Evolutionary conservation across 2,329 filamentous ascomycete species (phyloP).

Genomic region (Diaporthe sp.): DNA sequence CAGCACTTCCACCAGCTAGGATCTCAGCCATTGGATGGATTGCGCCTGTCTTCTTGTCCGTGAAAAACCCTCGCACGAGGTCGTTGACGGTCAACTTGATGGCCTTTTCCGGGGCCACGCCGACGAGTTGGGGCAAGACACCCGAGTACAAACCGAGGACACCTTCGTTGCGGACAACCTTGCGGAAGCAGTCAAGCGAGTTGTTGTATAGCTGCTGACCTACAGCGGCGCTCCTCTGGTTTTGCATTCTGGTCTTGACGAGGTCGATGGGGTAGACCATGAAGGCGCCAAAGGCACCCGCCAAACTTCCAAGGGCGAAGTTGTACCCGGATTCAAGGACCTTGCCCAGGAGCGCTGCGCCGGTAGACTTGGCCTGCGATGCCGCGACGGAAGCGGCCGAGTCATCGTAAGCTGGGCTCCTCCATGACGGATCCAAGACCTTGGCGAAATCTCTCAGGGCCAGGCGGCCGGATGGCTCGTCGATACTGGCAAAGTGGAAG

Average conservation of each 20-base stretch:
- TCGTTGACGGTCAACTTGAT: slow-evolving; percentile 99
- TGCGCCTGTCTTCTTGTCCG: slow-evolving; percentile 77
- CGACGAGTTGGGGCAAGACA: slow-evolving; percentile 93
- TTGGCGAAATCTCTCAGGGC: slow-evolving; percentile 89
- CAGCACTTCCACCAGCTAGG: slow-evolving; percentile 88
- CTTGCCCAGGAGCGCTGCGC: slow-evolving; percentile 70
- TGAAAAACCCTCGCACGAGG: slow-evolving; percentile 82
- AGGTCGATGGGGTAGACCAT: slow-evolving; percentile 99
- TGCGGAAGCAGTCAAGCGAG: slow-evolving; percentile 93
- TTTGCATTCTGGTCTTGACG: slow-evolving; percentile 98
- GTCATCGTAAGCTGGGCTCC: slow-evolving; percentile 70
- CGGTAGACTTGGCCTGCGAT: slow-evolving; percentile 64
- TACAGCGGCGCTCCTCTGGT: slow-evolving; percentile 86
- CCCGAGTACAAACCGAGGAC: slow-evolving; percentile 92
- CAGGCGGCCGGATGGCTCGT: slow-evolving; percentile 88
- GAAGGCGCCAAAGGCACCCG: slow-evolving; percentile 97
- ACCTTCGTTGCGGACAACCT: slow-evolving; percentile 94
- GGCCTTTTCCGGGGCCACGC: slow-evolving; percentile 98
- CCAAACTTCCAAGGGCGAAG: slow-evolving; percentile 89
- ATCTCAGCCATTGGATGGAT: slow-evolving; percentile 82
- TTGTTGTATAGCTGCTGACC: slow-evolving; percentile 96
- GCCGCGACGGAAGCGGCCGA: slow-evolving; percentile 53
- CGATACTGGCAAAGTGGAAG: slow-evolving; percentile 96
- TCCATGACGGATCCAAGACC: slow-evolving; percentile 94
- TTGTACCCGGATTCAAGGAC: slow-evolving; percentile 86